These are phyloP conservation scores for Dispira parvispora DNA, from an alignment of 192 early-diverging fungal genomes.

Conservation along the genomic window DNA sequence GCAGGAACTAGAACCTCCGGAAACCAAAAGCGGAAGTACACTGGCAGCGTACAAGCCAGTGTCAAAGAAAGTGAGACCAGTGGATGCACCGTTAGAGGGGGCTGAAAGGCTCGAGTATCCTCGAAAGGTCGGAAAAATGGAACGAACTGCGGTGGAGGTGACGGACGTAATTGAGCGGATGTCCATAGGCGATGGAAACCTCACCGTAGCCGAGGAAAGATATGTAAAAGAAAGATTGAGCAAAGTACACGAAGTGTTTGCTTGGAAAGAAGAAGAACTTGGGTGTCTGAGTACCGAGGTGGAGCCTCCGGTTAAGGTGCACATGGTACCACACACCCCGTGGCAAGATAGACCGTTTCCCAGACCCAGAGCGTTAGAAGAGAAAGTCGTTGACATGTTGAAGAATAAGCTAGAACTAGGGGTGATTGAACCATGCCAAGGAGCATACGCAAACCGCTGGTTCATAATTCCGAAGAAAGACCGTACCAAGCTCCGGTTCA, in stretches of 20 bases:
- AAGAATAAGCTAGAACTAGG: constrained; percentile 5
- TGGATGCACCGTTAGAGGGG: not conserved
- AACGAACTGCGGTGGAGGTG: not conserved
- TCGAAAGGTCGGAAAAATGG: not conserved
- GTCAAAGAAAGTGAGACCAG: not conserved
- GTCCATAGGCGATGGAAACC: not conserved
- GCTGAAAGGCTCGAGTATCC: not conserved
- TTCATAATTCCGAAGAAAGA: constrained; percentile 12
- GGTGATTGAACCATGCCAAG: too few relatives aligned
- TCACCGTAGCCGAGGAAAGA: not conserved
- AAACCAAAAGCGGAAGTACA: too few relatives aligned
- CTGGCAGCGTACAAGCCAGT: not conserved
- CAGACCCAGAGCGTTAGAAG: not conserved
- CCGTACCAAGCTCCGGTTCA: constrained; percentile 11
- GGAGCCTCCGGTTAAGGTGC: not conserved
- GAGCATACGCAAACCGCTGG: constrained; percentile 6
- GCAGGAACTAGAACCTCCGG: too few relatives aligned
- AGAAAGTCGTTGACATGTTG: constrained; percentile 1
- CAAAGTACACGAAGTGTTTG: not conserved
- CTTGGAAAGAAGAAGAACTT: not conserved
- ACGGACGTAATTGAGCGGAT: not conserved
- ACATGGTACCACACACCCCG: not conserved
- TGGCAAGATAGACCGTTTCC: too few relatives aligned
- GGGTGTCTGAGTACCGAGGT: not conserved
- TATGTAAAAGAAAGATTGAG: not conserved